Percentiles rank a stretch among this genome's conserved stretches.
These are phyloP conservation scores for Apocynum venetum DNA, from an alignment of 257 asterid species.

Conservation along the genomic window DNA sequence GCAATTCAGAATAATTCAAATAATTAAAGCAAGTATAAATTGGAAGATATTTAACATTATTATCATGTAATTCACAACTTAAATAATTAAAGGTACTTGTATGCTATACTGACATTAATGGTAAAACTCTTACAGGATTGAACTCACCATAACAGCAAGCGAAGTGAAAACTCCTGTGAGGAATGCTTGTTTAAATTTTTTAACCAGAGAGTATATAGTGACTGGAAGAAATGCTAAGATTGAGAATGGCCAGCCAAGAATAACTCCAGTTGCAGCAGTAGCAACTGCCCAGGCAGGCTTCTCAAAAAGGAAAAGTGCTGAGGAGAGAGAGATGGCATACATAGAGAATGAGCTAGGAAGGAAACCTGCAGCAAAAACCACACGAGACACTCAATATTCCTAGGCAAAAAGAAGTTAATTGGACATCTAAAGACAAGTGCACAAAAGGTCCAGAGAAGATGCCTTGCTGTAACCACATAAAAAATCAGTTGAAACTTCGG, in stretches of 20 bases:
- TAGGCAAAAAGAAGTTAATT: not conserved
- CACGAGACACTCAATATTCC: not conserved
- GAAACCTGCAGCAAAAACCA: constrained; percentile 60
- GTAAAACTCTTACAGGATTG: not conserved
- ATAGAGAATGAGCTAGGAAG: constrained; percentile 97
- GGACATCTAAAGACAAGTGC: not conserved
- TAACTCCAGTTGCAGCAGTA: constrained; percentile 81
- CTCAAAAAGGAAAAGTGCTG: constrained; percentile 81
- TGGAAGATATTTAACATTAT: not conserved
- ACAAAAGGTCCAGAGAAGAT: not conserved
- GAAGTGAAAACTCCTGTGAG: constrained; percentile 67
- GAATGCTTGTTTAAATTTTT: constrained; percentile 59
- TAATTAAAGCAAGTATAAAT: constrained; percentile 1
- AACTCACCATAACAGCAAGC: constrained; percentile 44
- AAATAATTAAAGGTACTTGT: not conserved
- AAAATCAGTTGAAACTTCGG: not conserved
- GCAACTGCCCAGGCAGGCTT: constrained; percentile 87
- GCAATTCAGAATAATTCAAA: constrained; percentile 14
- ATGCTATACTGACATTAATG: not conserved
- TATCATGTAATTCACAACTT: not conserved
- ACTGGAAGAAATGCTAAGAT: constrained; percentile 90
- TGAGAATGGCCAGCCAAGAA: constrained; percentile 98
- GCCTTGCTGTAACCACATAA: not conserved
- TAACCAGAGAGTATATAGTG: constrained; percentile 64
- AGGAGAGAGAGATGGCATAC: constrained; percentile 95